Percentiles rank a stretch among this genome's conserved stretches.
phyloP scores from a whole-genome alignment of 805 yeast species.

The Saccharomycopsis guyanensis region DNA sequence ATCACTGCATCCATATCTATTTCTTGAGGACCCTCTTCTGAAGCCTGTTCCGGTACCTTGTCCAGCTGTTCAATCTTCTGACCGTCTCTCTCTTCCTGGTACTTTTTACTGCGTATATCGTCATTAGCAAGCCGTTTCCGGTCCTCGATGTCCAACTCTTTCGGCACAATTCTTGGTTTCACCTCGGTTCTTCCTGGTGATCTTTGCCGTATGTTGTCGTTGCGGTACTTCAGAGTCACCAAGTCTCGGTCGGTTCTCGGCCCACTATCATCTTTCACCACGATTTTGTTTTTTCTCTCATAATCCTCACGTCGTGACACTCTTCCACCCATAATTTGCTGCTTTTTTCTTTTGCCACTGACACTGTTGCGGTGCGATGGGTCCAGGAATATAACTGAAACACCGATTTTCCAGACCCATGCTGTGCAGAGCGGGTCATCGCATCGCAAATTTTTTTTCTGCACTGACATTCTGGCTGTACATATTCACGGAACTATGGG shows the following conservation, averaged over 20 bases:
- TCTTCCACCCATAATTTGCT: conserved; percentile 3
- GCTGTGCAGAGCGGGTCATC: no score
- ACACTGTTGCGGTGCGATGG: no score
- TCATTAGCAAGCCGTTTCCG: no score
- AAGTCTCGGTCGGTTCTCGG: not conserved
- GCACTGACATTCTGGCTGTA: no score
- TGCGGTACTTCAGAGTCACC: not conserved
- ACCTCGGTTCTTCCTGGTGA: not conserved
- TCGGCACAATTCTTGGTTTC: not conserved
- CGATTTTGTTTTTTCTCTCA: conserved; percentile 10
- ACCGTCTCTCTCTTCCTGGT: conserved; percentile 25
- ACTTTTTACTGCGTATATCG: conserved; percentile 11
- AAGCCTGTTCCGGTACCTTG: not conserved
- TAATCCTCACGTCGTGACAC: conserved; percentile 15
- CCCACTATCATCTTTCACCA: not conserved
- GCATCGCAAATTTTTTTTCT: not conserved
- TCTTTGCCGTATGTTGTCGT: not conserved
- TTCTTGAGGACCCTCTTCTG: conserved; percentile 14
- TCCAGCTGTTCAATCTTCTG: conserved; percentile 22
- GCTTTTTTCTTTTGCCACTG: no score
- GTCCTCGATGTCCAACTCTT: no score
- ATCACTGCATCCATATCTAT: conserved; percentile 35
- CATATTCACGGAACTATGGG: no score
- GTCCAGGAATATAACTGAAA: no score
- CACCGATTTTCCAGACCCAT: no score